Evolutionary conservation across 1,284 basidiomycete genomes (phyloP).

Genomic region (Microbotryum saponariae): DNA sequence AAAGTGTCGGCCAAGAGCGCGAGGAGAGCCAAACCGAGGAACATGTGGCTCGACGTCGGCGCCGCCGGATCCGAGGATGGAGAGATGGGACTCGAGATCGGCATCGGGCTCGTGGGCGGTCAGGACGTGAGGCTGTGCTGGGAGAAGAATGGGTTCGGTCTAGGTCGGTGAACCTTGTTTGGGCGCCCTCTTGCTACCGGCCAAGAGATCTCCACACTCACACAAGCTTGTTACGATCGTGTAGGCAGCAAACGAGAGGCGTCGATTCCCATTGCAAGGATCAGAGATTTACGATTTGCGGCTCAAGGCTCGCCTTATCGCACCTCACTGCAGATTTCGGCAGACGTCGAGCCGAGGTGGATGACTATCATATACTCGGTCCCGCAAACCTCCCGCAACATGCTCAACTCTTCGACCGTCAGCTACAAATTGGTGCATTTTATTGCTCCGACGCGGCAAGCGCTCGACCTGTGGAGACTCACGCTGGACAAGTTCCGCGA

Average conservation of each 20-base stretch:
- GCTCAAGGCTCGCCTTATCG: constrained; percentile 68
- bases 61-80: constrained; percentile 19
- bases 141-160: constrained; percentile 27
- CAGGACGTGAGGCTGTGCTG: constrained; percentile 31
- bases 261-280: constrained; percentile 45
- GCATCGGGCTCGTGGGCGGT: constrained; percentile 15
- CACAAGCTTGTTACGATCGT: too few species aligned
- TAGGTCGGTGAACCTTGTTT: constrained; percentile 8
- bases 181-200: too few species aligned
- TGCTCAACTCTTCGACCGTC: constrained; percentile 68
- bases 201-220: too few species aligned
- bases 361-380: constrained; percentile 46
- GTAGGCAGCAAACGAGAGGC: constrained; percentile 11
- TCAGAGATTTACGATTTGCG: constrained; percentile 82
- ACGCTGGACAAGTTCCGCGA: constrained; percentile 44
- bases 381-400: constrained; percentile 46
- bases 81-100: constrained; percentile 22
- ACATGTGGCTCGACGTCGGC: constrained; percentile 27
- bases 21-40: constrained; percentile 34
- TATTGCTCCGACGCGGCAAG: constrained; percentile 63
- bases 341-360: constrained; percentile 45
- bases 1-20: constrained; percentile 71
- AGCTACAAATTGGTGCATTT: constrained; percentile 89
- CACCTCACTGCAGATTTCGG: constrained; percentile 56
- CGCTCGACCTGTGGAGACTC: constrained; percentile 51